Evolutionary conservation across 1,139 yeast genomes (phyloP), one percentile per base, ranked within the genome.

Genomic region (Casaregolazyma suthepensis): DNA sequence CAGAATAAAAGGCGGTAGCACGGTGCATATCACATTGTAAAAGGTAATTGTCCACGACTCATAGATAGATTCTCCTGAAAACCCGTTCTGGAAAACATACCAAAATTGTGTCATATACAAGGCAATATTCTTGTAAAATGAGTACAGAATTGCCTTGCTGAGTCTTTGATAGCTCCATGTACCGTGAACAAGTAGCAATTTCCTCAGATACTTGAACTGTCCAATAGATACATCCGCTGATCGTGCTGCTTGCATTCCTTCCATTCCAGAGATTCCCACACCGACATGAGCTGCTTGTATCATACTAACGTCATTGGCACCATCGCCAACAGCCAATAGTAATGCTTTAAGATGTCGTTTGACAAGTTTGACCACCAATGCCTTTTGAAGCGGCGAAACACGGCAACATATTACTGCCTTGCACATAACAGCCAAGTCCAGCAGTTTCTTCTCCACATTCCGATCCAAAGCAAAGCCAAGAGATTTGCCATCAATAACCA

Each of bases 271-370:
- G 61, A 93, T 93, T 67, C 99, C 99, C 46, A 93, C 95, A 57
- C 99, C 99, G 51, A 93, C 96, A 70, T 93, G 96, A 0, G 99
- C 99, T 13, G 98, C 97, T 71, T 93, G 99, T 62, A 93, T 93
- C 99, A 93, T 93, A 46, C 96, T 87, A 31, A 93, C 99, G 73
- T 93, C 99, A 66, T 93, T 93, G 3, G 99, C 97, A 62, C 99
- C 99, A 72, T 93, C 99, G 52, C 99, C 99, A 66, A 93, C 87
- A 0, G 99, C 98, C 57, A 94, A 75, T 23, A 94, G 73, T 63
- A 93, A 74, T 0, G 95, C 85, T 55, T 84, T 81, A 60, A 86
- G 81, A 53, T 71, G 66, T 64, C 88, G 83, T 64, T 88, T 85
- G 38, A 93, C 98, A 73, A 94, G 79, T 66, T 88, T 89, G 29